These are phyloP conservation scores for Blastocystis sp. DNA, from an alignment of 352 stramenopile genomes.

Conservation along the genomic window DNA sequence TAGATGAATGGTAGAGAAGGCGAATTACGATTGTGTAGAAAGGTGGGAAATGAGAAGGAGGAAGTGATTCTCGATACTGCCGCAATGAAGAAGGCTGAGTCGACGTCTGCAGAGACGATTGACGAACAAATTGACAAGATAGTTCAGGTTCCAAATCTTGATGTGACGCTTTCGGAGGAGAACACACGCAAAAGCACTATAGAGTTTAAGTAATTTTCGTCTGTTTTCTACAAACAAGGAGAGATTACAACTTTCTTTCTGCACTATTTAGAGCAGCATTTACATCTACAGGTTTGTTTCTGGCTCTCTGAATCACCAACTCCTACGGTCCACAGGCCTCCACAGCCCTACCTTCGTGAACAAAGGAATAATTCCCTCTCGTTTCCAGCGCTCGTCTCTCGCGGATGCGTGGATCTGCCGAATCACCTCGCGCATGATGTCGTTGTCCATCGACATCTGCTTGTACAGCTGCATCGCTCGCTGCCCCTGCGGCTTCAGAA, in stretches of 20 bases:
- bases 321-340: background rate
- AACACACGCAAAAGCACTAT: background rate
- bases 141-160: background rate
- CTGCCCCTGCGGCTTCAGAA: conserved; percentile 63
- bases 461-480: conserved; percentile 51
- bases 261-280: background rate
- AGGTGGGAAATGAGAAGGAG: conserved; percentile 51
- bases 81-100: background rate
- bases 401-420: background rate
- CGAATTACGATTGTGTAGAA: background rate
- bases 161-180: background rate
- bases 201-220: background rate
- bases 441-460: conserved; percentile 30
- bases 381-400: background rate
- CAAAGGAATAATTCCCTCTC: background rate
- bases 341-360: background rate
- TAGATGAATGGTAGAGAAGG: background rate
- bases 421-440: conserved; percentile 30
- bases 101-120: background rate
- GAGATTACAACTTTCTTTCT: conserved; percentile 10
- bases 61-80: conserved; percentile 38
- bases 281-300: conserved; percentile 15
- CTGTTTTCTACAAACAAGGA: background rate
- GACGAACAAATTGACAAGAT: conserved; percentile 34
- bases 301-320: conserved; percentile 11